Percentiles rank a stretch among this genome's conserved stretches.
Evolutionary conservation across 225 moss, liverwort and hornwort species (phyloP).

Genomic region (Asterella californica): DNA sequence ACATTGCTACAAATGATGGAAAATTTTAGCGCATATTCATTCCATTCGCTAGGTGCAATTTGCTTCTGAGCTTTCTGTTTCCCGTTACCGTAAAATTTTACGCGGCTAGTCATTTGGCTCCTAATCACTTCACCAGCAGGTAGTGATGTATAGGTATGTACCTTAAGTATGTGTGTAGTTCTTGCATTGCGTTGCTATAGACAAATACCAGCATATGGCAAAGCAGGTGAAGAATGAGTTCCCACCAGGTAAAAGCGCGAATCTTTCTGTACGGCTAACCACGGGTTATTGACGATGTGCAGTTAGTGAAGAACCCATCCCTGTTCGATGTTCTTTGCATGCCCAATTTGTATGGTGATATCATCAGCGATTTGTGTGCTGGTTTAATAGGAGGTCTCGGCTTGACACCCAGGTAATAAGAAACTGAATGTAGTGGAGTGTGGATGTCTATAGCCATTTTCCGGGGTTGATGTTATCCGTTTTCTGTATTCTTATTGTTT

Average conservation of each 20-base stretch:
- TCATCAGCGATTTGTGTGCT: constrained; percentile 96
- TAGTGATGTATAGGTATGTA: too few species aligned
- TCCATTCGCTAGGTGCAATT: too few species aligned
- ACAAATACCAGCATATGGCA: too few species aligned
- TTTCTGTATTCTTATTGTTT: not conserved
- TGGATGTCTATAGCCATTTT: not conserved
- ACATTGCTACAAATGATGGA: too few species aligned
- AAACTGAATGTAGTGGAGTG: not conserved
- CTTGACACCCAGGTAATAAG: constrained; percentile 78
- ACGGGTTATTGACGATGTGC: constrained; percentile 10
- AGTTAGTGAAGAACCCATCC: constrained; percentile 97
- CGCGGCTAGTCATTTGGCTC: too few species aligned
- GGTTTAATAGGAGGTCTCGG: constrained; percentile 94
- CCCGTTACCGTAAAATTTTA: too few species aligned
- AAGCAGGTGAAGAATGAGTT: too few species aligned
- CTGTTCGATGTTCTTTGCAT: constrained; percentile 93
- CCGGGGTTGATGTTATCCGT: not conserved
- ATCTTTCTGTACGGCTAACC: not conserved
- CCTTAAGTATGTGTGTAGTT: too few species aligned
- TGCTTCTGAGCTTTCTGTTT: too few species aligned
- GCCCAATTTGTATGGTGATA: constrained; percentile 98
- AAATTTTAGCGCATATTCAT: too few species aligned
- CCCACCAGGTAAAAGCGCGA: not conserved
- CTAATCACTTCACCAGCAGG: too few species aligned
- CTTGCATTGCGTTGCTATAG: too few species aligned